Base-by-base conservation (phyloP, 2,329 filamentous ascomycete species). In the Exophiala mesophila region DNA sequence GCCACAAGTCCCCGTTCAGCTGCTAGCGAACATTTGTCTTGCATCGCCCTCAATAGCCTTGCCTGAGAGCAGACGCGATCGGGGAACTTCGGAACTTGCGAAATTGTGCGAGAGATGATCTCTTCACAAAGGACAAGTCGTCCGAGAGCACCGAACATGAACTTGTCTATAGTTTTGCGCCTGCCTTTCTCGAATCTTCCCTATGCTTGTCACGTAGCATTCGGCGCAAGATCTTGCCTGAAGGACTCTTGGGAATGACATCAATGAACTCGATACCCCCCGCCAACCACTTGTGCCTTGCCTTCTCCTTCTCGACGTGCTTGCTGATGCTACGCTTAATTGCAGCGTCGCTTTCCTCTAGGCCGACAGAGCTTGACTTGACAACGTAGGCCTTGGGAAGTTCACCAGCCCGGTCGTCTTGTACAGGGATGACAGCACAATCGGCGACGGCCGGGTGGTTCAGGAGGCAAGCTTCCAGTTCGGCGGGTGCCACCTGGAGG, bases 401-500 rank as follows among this genome's bases (percentile, higher is more conserved):
- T 54, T 82, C 78, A 19, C 78, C 78, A 1, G 78, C 73, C 4
- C 67, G 60, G 5, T 78, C 77, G 45, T 82, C 78, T 0, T 80
- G 83, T 1, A 88, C 70, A 10, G 82, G 81, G 51, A 92, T 87
- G 5, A 94, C 85, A 10, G 86, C 80, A 53, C 80, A 84, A 63
- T 94, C 86, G 31, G 78, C 77, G n/a, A 92, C 85, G 8, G 74
- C 72, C 0, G 81, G 78, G 59, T 90, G 85, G 0, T 80, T 76
- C 10, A 94, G 77, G 4, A 94, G 71, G 56, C 88, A 83, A 1
- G 84, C 82, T 65, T 94, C 86, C 1, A 94, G 76, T 60, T 92
- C 86, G 2, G 86, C 86, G 0, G 86, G 86, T 1, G 86, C 84
- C 16, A 92, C 86, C 78, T 92, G 86, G 46, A 83, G 71, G 44